Base-by-base conservation (phyloP, 2,329 filamentous ascomycete genomes). In the Plectosphaerella cucumerina region DNA sequence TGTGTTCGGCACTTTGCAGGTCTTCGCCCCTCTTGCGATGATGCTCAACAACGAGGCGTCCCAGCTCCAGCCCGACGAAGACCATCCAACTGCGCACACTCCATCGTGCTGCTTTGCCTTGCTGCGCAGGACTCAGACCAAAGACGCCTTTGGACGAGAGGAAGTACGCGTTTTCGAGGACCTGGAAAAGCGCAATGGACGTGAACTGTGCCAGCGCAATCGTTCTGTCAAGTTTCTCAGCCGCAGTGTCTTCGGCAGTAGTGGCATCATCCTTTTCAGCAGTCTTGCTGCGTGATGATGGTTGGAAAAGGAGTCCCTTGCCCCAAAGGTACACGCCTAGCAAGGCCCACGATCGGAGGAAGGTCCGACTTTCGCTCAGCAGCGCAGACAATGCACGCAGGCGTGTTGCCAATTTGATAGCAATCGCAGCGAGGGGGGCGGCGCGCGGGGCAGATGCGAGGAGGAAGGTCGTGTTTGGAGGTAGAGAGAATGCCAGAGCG, bases 91-190 rank as follows among this genome's bases (percentile, higher is more conserved):
- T 89, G 43, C 90, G 78, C 51, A 82, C 84, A 68, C 88, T 91
- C 84, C 86, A 89, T 17, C 84, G 66, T 69, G 81, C 86, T 64
- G 86, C 84, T 58, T 72, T 75, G 23, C 67, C 77, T 65, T 88
- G 79, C 45, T 78, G 78, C 45, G 78, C 75, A 14, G 77, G 73
- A 6, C 70, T 68, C 70, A 81, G 77, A 15, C 70, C 75, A 47
- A 96, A 64, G 4, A 95, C 80, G 18, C 86, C 85, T 66, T 91
- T 91, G 53, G 76, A 75, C 3, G 84, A 78, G 35, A 97, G 78
- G 72, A 87, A 96, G 15, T 87, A 87, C 37, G 80, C 78, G 70
- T 96, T 97, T 74, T 99, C 94, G 39, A 93, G 76, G 1, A 81
- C 71, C 70, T 97, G 91, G 73, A 88, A 96, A 10, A 73, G 65